Evolutionary conservation across 495 filamentous ascomycete species (phyloP).

Genomic region (Amphirosellinia nigrospora): DNA sequence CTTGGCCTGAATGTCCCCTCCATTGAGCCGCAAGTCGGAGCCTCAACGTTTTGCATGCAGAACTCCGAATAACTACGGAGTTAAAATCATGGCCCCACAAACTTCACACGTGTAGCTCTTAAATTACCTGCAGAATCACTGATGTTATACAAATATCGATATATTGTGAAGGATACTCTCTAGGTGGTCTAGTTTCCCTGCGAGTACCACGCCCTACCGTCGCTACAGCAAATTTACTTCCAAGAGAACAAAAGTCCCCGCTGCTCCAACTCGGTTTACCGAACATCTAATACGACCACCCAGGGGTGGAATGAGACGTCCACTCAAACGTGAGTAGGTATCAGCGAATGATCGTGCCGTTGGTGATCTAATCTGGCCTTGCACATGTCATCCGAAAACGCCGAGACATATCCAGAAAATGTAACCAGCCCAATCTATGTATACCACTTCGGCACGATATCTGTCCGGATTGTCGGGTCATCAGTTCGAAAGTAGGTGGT

Average conservation of each 20-base stretch:
- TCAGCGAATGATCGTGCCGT: not conserved
- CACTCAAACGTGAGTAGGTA: not conserved
- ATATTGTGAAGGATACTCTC: not conserved
- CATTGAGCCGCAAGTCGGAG: conserved; percentile 10
- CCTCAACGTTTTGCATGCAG: conserved; percentile 6
- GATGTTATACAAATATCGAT: not conserved
- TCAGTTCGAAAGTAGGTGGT: not conserved
- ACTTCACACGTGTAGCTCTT: too few relatives aligned
- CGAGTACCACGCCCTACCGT: not conserved
- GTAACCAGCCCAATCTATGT: conserved; percentile 5
- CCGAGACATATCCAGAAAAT: not conserved
- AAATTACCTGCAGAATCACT: not conserved
- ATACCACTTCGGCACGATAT: conserved; percentile 2
- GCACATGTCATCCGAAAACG: conserved; percentile 3
- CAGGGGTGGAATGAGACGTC: not conserved
- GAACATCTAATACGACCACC: not conserved
- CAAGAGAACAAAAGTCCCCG: not conserved
- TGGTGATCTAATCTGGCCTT: not conserved
- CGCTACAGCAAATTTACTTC: not conserved
- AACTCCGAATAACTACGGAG: not conserved
- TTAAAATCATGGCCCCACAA: not conserved
- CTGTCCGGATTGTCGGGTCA: conserved; percentile 21
- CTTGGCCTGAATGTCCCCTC: not conserved
- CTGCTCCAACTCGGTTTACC: conserved; percentile 5
- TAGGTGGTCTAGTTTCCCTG: not conserved